A percentile compares a stretch with the other conserved stretches of the same genome.
phyloP scores from a whole-genome alignment of 768 basidiomycete species.

The Filobasidium floriforme region DNA sequence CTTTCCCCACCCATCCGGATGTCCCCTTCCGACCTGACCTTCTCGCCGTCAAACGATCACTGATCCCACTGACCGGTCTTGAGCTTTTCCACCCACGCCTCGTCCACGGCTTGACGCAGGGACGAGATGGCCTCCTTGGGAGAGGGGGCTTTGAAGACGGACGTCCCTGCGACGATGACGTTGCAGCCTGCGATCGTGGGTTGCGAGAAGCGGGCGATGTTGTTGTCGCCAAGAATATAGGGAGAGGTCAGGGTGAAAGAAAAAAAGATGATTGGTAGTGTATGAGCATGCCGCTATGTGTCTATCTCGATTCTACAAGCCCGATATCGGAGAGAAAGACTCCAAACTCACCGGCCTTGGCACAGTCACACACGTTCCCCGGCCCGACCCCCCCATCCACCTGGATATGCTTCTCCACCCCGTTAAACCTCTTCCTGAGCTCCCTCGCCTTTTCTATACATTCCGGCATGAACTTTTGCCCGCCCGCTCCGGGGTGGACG shows the following conservation, averaged over 20 bases:
- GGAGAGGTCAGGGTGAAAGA: not conserved
- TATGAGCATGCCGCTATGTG: too few species aligned
- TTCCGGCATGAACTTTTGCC: conserved; percentile 89
- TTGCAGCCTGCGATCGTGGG: conserved; percentile 85
- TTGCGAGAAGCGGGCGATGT: too few species aligned
- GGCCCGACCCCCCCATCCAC: conserved; percentile 97
- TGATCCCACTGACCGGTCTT: conserved; percentile 5
- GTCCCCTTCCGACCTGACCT: too few species aligned
- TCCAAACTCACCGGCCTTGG: conserved; percentile 63
- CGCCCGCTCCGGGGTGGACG: conserved; percentile 88
- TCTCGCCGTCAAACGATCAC: too few species aligned
- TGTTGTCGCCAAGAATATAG: too few species aligned
- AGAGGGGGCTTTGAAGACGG: conserved; percentile 74
- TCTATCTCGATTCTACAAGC: too few species aligned
- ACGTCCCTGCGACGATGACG: conserved; percentile 95
- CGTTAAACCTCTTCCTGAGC: conserved; percentile 67
- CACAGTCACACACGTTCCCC: conserved; percentile 77
- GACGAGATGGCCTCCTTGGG: conserved; percentile 68
- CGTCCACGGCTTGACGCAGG: conserved; percentile 63
- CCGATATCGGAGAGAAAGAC: not conserved
- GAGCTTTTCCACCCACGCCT: conserved; percentile 40
- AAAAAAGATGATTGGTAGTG: not conserved
- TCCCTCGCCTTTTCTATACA: conserved; percentile 90
- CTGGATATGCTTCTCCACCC: conserved; percentile 85
- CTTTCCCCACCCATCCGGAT: too few species aligned